A percentile compares a stretch with the other conserved stretches of the same genome.
Conservation (phyloP, 768 basidiomycete species). For the Zangia roseola region DNA sequence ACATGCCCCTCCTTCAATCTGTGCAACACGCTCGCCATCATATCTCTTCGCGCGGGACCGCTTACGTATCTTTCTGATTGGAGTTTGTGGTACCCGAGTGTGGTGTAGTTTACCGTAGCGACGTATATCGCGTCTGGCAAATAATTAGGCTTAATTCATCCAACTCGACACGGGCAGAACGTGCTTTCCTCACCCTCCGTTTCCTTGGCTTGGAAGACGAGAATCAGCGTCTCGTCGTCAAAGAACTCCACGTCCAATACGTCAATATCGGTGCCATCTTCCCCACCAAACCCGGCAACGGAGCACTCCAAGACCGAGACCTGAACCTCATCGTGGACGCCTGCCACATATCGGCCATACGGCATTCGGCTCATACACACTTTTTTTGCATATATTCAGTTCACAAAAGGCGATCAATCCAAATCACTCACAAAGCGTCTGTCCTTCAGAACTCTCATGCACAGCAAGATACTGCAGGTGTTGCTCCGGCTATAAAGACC, state of each 20-base stretch:
- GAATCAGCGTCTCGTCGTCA: slow-evolving; percentile 67
- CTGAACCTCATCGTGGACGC: slow-evolving; percentile 40
- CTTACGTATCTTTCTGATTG: slow-evolving; percentile 51
- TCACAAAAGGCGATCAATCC: slow-evolving; percentile 21
- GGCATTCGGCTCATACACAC: slow-evolving; percentile 58
- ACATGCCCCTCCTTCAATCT: slow-evolving; percentile 65
- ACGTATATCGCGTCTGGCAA: slow-evolving; percentile 52
- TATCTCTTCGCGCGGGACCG: slow-evolving; percentile 57
- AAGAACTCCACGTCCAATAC: slow-evolving; percentile 75
- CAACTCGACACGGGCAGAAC: slow-evolving; percentile 16
- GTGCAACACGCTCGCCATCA: slow-evolving; percentile 57
- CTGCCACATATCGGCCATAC: slow-evolving; percentile 42
- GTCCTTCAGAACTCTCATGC: slow-evolving; percentile 41
- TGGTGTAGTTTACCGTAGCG: slow-evolving; percentile 61
- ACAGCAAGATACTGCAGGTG: slow-evolving; percentile 54
- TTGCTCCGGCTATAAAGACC: slow-evolving; percentile 38
- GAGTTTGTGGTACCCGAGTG: slow-evolving; percentile 58
- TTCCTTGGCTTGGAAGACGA: slow-evolving; percentile 56
- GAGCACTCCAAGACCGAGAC: slow-evolving; percentile 53
- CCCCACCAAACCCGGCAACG: slow-evolving; percentile 33
- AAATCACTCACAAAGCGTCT: slow-evolving; percentile 46
- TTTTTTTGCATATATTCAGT: slow-evolving; percentile 40
- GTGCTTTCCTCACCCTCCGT: slow-evolving; percentile 44
- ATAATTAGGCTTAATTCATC: slow-evolving; percentile 33
- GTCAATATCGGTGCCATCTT: slow-evolving; percentile 39